Conservation (phyloP, 495 filamentous ascomycete genomes). For the Daldinia concentrica region DNA sequence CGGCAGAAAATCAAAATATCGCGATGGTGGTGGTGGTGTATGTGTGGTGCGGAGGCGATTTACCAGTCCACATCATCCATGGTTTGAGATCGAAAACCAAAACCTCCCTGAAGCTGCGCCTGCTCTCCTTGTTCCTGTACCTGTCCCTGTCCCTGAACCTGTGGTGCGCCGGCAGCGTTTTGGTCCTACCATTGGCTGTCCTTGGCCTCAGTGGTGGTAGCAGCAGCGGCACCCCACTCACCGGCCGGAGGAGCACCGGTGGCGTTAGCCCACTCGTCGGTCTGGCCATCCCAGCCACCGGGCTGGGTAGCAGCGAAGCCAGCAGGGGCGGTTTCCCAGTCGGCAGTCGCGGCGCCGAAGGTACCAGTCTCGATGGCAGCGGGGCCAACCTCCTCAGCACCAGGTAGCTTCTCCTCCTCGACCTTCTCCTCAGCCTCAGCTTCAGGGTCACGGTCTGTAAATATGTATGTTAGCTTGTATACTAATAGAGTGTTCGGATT, state of each 20-base stretch:
- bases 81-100: background rate
- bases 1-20: conserved; percentile 18
- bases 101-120: background rate
- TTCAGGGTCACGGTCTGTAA: conserved; percentile 90
- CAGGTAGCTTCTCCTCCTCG: conserved; percentile 73
- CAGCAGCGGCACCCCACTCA: conserved; percentile 68
- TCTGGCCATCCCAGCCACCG: conserved; percentile 75
- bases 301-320: conserved; percentile 72
- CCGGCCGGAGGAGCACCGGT: conserved; percentile 59
- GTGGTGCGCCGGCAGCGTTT: background rate
- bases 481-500: background rate
- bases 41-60: conserved; percentile 11
- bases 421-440: conserved; percentile 95
- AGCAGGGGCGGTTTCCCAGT: conserved; percentile 77
- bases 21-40: conserved; percentile 3
- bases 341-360: conserved; percentile 66
- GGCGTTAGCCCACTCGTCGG: conserved; percentile 56
- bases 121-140: background rate
- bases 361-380: conserved; percentile 78
- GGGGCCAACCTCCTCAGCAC: conserved; percentile 84
- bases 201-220: conserved; percentile 58
- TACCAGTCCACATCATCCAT: background rate
- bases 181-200: conserved; percentile 71
- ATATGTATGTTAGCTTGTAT: conserved; percentile 36
- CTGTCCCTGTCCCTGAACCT: background rate